A percentile compares a stretch with the other conserved stretches of the same genome.
Evolutionary conservation across 257 asterid genomes (phyloP).

Genomic region (Marsdenia floribunda): DNA sequence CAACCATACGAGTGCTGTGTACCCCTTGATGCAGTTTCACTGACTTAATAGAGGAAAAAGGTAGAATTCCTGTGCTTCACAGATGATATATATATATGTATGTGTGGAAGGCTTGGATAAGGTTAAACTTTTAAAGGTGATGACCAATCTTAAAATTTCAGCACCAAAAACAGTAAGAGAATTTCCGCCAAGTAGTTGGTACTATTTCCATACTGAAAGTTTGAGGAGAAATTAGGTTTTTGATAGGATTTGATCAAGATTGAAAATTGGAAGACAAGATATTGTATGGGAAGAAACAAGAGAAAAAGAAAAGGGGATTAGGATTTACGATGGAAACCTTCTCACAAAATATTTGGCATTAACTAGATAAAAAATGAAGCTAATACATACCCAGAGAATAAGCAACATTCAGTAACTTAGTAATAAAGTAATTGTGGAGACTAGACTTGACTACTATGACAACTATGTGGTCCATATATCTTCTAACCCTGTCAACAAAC

Average conservation of each 20-base stretch:
- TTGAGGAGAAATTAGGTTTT: neutral
- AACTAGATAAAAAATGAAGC: no score
- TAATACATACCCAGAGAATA: no score
- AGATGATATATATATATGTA: neutral
- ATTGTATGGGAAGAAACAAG: no score
- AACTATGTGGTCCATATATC: no score
- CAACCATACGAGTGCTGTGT: neutral
- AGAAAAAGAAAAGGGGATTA: no score
- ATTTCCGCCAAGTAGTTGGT: neutral
- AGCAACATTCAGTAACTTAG: neutral
- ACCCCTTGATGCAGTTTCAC: neutral
- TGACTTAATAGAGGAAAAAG: neutral
- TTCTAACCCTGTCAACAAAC: no score
- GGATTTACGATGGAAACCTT: no score
- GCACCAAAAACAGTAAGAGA: neutral
- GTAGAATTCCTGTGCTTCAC: neutral
- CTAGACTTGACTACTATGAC: no score
- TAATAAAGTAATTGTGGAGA: neutral
- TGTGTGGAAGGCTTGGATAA: neutral
- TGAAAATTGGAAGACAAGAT: no score
- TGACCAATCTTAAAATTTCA: neutral
- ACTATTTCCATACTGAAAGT: neutral
- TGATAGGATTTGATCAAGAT: no score
- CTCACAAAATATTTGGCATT: no score
- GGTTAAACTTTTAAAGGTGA: neutral